Evolutionary conservation across 768 basidiomycete species (phyloP).

Genomic region (Tylopilus cervinicoccineus): DNA sequence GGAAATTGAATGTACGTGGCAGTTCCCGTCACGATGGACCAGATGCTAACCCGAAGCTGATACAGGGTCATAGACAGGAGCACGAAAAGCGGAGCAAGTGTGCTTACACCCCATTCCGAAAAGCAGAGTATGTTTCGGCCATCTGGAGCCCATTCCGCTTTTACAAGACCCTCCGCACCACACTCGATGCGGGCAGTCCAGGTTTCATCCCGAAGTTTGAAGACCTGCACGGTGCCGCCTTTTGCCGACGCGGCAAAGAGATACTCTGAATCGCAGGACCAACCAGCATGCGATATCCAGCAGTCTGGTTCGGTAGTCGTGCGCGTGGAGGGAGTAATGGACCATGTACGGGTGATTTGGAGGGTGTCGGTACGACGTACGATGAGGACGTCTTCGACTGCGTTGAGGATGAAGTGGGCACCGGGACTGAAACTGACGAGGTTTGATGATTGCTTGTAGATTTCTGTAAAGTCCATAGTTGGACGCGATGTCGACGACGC

Average conservation of each 20-base stretch:
- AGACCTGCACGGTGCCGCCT: slow-evolving; percentile 66
- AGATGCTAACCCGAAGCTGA: slow-evolving; percentile 82
- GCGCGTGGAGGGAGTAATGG: slow-evolving; percentile 52
- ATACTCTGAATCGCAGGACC: slow-evolving; percentile 89
- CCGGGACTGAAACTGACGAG: slow-evolving; percentile 84
- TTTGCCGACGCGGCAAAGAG: slow-evolving; percentile 78
- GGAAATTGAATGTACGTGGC: slow-evolving; percentile 88
- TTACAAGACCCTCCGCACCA: slow-evolving; percentile 79
- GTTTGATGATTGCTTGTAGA: slow-evolving; percentile 69
- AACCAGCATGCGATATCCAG: slow-evolving; percentile 71
- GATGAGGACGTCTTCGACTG: slow-evolving; percentile 73
- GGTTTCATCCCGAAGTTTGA: slow-evolving; percentile 73
- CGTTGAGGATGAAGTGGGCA: slow-evolving; percentile 80
- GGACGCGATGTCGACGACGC: slow-evolving; percentile 1
- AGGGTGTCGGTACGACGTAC: slow-evolving; percentile 82
- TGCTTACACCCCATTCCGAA: slow-evolving; percentile 89
- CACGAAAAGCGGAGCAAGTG: background rate
- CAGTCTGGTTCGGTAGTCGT: slow-evolving; percentile 31
- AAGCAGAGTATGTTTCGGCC: slow-evolving; percentile 83
- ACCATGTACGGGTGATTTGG: slow-evolving; percentile 79
- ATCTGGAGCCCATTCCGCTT: slow-evolving; percentile 88
- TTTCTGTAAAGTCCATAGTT: slow-evolving; percentile 81
- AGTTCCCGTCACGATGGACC: slow-evolving; percentile 71
- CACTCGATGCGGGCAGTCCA: slow-evolving; percentile 78
- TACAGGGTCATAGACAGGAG: slow-evolving; percentile 1